These are phyloP conservation scores for Escallonia rubra DNA, from an alignment of 129 eudicot species.

Conservation along the genomic window DNA sequence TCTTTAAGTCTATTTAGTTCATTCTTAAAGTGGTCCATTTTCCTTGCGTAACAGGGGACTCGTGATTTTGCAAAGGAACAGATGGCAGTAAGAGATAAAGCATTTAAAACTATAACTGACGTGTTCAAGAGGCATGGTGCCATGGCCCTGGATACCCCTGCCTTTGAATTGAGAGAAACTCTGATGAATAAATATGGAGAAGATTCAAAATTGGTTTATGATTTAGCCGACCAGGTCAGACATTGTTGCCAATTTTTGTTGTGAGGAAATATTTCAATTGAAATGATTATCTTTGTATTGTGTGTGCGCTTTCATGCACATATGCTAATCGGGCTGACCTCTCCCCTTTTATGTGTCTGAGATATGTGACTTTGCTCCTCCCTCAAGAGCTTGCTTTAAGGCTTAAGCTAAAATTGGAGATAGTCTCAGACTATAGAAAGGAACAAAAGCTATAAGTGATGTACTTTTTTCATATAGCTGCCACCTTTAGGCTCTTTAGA, in stretches of 20 bases:
- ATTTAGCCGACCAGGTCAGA: conserved; percentile 62
- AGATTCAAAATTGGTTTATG: conserved; percentile 51
- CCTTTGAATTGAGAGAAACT: conserved; percentile 35
- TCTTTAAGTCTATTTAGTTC: not conserved
- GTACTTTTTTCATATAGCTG: too few species aligned
- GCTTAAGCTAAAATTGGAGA: too few species aligned
- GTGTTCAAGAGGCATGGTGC: conserved; percentile 45
- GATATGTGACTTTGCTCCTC: too few species aligned
- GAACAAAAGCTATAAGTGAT: too few species aligned
- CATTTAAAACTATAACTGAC: conserved; percentile 48
- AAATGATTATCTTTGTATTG: too few species aligned
- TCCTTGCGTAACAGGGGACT: conserved; percentile 58
- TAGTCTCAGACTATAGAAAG: too few species aligned
- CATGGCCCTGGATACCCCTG: conserved; percentile 13
- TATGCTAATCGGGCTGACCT: too few species aligned
- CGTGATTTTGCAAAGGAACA: conserved; percentile 96
- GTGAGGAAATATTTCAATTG: too few species aligned
- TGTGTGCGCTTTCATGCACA: too few species aligned
- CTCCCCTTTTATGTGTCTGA: too few species aligned
- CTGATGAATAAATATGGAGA: conserved; percentile 58
- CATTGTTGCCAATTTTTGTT: not conserved
- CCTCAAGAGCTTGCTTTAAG: too few species aligned
- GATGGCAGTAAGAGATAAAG: conserved; percentile 86
- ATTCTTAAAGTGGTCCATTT: not conserved
- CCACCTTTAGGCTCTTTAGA: too few species aligned